Evolutionary conservation across 257 asterid genomes (phyloP).

Genomic region (Avicennia marina): DNA sequence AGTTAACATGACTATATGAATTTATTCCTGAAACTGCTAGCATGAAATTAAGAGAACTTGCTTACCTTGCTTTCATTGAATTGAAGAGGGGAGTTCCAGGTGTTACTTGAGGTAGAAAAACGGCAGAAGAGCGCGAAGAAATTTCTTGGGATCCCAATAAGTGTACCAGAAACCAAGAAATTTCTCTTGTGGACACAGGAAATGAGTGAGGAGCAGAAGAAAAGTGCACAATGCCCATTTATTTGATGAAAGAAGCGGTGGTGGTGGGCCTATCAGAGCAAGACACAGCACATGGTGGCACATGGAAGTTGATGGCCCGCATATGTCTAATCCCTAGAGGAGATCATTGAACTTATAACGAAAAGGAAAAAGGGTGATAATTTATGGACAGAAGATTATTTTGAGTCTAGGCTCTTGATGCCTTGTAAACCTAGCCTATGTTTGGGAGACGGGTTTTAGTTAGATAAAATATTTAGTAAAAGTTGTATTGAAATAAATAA

Average conservation of each 20-base stretch:
- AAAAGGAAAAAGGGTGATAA: too few species aligned
- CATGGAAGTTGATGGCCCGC: slow-evolving; percentile 80
- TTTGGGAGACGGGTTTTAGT: too few species aligned
- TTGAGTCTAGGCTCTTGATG: slow-evolving; percentile 29
- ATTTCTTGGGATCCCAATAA: slow-evolving; percentile 18
- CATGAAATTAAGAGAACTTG: background rate
- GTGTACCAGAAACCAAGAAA: too few species aligned
- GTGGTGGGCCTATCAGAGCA: slow-evolving; percentile 67
- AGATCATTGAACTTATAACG: slow-evolving; percentile 11
- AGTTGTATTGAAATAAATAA: too few species aligned
- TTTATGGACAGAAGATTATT: too few species aligned
- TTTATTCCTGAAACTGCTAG: too few species aligned
- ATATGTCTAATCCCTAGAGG: slow-evolving; percentile 39
- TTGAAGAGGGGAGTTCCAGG: background rate
- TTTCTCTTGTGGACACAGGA: too few species aligned
- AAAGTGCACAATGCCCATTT: slow-evolving; percentile 49
- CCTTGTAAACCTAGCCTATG: too few species aligned
- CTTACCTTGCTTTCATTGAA: slow-evolving; percentile 29
- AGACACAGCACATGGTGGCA: slow-evolving; percentile 91
- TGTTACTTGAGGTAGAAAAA: background rate
- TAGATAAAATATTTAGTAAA: too few species aligned
- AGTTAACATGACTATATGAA: too few species aligned
- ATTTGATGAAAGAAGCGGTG: slow-evolving; percentile 45
- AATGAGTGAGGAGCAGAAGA: slow-evolving; percentile 31
- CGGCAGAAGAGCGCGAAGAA: background rate